A percentile compares a stretch with the other conserved stretches of the same genome.
Conservation (phyloP, 805 yeast species). For the Millerozyma acaciae region DNA sequence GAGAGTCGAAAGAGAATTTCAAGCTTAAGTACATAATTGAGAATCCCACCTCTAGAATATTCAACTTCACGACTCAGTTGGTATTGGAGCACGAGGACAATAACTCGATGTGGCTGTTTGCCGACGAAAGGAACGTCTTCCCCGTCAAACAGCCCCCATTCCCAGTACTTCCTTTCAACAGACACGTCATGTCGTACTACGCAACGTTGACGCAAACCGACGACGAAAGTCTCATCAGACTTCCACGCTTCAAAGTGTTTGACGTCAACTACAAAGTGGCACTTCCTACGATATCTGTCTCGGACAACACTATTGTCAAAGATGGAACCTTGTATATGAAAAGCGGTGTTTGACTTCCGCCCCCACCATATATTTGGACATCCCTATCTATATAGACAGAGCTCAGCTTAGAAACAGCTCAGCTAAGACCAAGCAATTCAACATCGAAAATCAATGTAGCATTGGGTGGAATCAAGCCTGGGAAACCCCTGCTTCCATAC, state of each 20-base stretch:
- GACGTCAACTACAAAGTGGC: conserved; percentile 67
- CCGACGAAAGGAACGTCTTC: conserved; percentile 19
- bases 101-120: conserved; percentile 23
- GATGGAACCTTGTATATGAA: too few relatives aligned
- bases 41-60: conserved; percentile 69
- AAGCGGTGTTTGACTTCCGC: too few relatives aligned
- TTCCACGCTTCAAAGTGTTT: conserved; percentile 63
- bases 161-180: conserved; percentile 61
- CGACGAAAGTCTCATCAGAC: conserved; percentile 16
- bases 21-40: conserved; percentile 54
- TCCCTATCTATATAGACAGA: not conserved
- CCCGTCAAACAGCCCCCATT: conserved; percentile 32
- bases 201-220: conserved; percentile 13
- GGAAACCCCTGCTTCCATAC: conserved; percentile 93
- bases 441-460: conserved; percentile 88
- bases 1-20: conserved; percentile 15
- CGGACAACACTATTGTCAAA: conserved; percentile 13
- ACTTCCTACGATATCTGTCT: conserved; percentile 40
- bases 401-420: conserved; percentile 9
- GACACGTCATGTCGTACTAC: conserved; percentile 39
- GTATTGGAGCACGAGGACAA: conserved; percentile 19
- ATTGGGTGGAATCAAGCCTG: conserved; percentile 94
- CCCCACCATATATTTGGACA: not conserved
- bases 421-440: conserved; percentile 60
- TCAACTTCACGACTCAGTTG: conserved; percentile 55